Percentiles rank a stretch among this genome's conserved stretches.
These are phyloP conservation scores for Maudiozyma serrabonitensis DNA, from an alignment of 805 yeast species.

Conservation along the genomic window DNA sequence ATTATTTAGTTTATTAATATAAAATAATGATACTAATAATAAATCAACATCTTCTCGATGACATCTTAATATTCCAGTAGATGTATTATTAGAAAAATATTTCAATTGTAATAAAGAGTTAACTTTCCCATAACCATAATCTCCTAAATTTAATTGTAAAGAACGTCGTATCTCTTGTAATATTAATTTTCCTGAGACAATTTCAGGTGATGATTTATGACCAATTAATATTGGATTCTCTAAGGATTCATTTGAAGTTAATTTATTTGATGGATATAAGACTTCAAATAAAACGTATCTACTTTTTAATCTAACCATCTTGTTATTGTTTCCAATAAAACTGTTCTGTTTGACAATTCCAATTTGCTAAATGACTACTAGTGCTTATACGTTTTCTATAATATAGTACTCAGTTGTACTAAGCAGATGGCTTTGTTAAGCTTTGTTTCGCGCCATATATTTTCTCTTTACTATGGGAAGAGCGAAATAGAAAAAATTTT, in stretches of 20 bases:
- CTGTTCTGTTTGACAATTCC: neutral
- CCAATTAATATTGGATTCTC: conserved; percentile 31
- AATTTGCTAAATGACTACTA: neutral
- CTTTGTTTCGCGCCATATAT: too few relatives aligned
- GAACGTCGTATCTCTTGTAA: conserved; percentile 44
- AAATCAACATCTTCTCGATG: conserved; percentile 52
- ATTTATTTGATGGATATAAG: conserved; percentile 44
- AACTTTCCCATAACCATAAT: conserved; percentile 58
- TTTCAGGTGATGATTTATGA: conserved; percentile 42
- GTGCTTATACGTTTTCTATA: too few relatives aligned
- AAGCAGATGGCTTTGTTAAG: too few relatives aligned
- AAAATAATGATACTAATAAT: conserved; percentile 57
- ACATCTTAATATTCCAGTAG: conserved; percentile 77
- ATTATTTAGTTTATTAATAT: conserved; percentile 44
- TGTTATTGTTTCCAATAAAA: neutral
- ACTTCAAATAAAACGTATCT: conserved; percentile 78
- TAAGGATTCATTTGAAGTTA: neutral
- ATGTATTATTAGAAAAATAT: conserved; percentile 72
- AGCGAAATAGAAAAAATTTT: too few relatives aligned
- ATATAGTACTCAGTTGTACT: too few relatives aligned
- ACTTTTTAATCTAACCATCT: conserved; percentile 82
- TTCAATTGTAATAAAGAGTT: conserved; percentile 55
- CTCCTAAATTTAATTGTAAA: conserved; percentile 65
- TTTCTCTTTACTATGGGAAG: too few relatives aligned
- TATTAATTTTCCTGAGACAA: conserved; percentile 41